Percentiles rank a stretch among this genome's conserved stretches.
phyloP scores from a whole-genome alignment of 805 yeast species.

The Hanseniaspora singularis region DNA sequence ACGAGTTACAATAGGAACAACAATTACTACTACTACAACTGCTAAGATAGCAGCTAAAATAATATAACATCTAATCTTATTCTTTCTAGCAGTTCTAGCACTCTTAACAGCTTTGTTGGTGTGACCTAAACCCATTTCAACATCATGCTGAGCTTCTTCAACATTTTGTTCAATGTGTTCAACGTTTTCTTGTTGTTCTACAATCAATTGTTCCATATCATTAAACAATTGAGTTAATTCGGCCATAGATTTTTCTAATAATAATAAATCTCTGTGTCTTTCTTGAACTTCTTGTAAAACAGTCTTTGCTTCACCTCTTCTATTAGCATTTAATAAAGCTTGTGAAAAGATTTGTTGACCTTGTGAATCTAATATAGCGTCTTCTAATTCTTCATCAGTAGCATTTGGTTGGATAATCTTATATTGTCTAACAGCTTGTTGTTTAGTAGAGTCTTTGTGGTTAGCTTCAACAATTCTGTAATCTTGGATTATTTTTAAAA shows the following conservation, averaged over 20 bases:
- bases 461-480: conserved; percentile 77
- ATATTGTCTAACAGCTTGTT: conserved; percentile 87
- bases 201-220: conserved; percentile 92
- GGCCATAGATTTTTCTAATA: conserved; percentile 89
- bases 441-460: conserved; percentile 70
- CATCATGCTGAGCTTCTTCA: conserved; percentile 71
- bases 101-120: conserved; percentile 77
- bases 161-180: conserved; percentile 74
- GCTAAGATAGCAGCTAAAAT: conserved; percentile 47
- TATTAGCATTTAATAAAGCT: conserved; percentile 73
- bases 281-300: conserved; percentile 92
- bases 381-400: conserved; percentile 68
- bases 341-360: conserved; percentile 90
- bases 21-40: conserved; percentile 57
- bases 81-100: conserved; percentile 82
- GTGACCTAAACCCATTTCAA: conserved; percentile 90
- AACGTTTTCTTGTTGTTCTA: conserved; percentile 84
- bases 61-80: conserved; percentile 75
- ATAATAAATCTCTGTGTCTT: conserved; percentile 87
- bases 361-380: conserved; percentile 72
- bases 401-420: conserved; percentile 80
- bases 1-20: conserved; percentile 35
- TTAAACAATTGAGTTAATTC: conserved; percentile 89
- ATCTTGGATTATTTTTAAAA: conserved; percentile 74
- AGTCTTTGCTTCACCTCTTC: conserved; percentile 89